Conservation (phyloP, 176 grass and related monocot genomes). For the Avena insularis region DNA sequence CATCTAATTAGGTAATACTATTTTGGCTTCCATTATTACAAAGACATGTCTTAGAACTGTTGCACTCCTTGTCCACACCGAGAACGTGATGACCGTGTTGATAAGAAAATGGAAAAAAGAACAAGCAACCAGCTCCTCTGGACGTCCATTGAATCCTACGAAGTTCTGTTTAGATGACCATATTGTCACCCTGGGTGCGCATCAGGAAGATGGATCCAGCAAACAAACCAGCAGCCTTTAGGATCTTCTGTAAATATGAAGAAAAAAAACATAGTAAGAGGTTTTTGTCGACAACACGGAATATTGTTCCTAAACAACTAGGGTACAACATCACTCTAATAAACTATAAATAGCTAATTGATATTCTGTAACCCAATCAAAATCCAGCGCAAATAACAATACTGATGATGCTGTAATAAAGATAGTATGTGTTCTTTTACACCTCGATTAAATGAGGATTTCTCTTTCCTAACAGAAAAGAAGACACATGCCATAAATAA, state of each 20-base stretch:
- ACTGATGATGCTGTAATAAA: not conserved
- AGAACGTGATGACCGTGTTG: not conserved
- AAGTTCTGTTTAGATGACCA: conserved; percentile 47
- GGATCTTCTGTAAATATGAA: conserved; percentile 46
- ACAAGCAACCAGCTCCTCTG: not conserved
- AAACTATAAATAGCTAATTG: not conserved
- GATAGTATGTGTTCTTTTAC: not conserved
- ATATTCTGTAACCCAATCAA: not conserved
- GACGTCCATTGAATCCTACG: not conserved
- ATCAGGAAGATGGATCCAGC: conserved; percentile 61
- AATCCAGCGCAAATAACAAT: not conserved
- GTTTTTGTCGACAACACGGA: not conserved
- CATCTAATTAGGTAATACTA: not conserved
- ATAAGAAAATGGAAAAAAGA: not conserved
- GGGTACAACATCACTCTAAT: not conserved
- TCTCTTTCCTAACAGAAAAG: not conserved
- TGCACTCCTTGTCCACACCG: conserved; percentile 3
- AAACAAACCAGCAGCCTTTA: conserved; percentile 55
- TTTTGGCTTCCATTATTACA: conserved; percentile 3
- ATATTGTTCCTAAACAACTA: not conserved
- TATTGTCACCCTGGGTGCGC: conserved; percentile 56
- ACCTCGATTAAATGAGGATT: not conserved
- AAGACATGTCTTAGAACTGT: not conserved
- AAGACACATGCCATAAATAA: not conserved
- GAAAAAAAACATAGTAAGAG: not conserved